A percentile compares a stretch with the other conserved stretches of the same genome.
Conservation (phyloP, 805 yeast species). For the Saturnispora gosingensis region DNA sequence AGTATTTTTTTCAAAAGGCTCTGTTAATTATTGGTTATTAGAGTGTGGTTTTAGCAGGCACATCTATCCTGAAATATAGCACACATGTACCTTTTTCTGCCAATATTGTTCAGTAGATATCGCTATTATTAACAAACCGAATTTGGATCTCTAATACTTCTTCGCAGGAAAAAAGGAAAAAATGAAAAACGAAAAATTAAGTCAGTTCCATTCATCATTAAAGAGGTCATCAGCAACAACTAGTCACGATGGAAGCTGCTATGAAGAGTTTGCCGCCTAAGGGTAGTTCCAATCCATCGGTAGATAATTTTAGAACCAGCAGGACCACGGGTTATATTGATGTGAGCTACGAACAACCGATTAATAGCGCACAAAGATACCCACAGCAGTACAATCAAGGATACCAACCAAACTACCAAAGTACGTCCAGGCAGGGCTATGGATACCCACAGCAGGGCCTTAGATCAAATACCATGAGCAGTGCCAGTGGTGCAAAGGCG, state of each 20-base stretch:
- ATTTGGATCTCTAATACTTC: background rate
- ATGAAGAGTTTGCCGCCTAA: conserved; percentile 5
- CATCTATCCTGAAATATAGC: background rate
- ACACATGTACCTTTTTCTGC: background rate
- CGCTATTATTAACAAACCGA: background rate
- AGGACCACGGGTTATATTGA: conserved; percentile 38
- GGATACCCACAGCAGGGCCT: conserved; percentile 5
- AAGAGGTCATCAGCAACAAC: background rate
- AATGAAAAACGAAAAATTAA: background rate
- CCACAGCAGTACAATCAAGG: conserved; percentile 13
- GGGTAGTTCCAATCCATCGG: background rate
- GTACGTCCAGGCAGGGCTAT: background rate
- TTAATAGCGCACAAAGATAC: conserved; percentile 14
- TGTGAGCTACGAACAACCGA: conserved; percentile 33
- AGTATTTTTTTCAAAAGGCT: too few relatives aligned
- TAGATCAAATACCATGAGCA: conserved; percentile 5
- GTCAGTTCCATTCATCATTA: background rate
- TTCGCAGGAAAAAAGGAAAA: background rate
- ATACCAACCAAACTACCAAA: conserved; percentile 2
- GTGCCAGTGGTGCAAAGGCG: conserved; percentile 3
- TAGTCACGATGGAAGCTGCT: conserved; percentile 6
- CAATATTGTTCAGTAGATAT: too few relatives aligned
- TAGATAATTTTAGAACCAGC: conserved; percentile 18
- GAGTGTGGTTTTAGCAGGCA: background rate
- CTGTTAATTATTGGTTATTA: too few relatives aligned